Conservation (phyloP, 2,329 filamentous ascomycete species). For the Coleophoma eucalyptorum region DNA sequence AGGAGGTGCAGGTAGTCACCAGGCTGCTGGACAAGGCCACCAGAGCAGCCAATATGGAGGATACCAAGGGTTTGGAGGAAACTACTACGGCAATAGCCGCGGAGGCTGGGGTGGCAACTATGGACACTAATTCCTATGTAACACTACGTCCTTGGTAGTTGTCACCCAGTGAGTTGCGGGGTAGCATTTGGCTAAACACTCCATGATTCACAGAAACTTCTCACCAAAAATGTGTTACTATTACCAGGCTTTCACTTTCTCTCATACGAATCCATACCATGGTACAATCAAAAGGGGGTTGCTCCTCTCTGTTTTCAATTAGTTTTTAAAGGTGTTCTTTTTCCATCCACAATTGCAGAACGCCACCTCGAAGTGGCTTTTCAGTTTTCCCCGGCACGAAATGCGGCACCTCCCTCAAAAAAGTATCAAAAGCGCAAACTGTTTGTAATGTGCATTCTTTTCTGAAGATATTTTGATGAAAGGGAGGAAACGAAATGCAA, state of each 20-base stretch:
- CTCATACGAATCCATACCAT: background rate
- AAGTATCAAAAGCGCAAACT: slow-evolving; percentile 1
- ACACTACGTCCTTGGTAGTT: slow-evolving; percentile 22
- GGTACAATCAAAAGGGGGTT: background rate
- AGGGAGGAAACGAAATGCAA: too few relatives aligned
- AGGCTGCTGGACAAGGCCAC: slow-evolving; percentile 36
- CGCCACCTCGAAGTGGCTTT: background rate
- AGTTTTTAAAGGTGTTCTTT: slow-evolving; percentile 1
- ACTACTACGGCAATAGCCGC: slow-evolving; percentile 34
- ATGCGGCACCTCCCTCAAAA: background rate
- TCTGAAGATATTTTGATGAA: background rate
- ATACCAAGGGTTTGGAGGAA: slow-evolving; percentile 39
- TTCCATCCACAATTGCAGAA: background rate
- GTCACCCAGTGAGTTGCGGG: slow-evolving; percentile 8
- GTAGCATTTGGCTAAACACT: slow-evolving; percentile 1
- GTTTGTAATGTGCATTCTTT: background rate
- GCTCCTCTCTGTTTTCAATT: slow-evolving; percentile 5
- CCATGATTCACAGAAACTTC: slow-evolving; percentile 13
- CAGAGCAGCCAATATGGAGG: slow-evolving; percentile 37
- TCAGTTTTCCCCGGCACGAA: background rate
- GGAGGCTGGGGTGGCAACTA: slow-evolving; percentile 47
- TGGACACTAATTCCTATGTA: slow-evolving; percentile 26
- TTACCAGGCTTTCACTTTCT: slow-evolving; percentile 11
- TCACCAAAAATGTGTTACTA: slow-evolving; percentile 27
- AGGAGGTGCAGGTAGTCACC: slow-evolving; percentile 44